phyloP scores from a whole-genome alignment of 1,284 basidiomycete species.

The Phylloporus sp. region DNA sequence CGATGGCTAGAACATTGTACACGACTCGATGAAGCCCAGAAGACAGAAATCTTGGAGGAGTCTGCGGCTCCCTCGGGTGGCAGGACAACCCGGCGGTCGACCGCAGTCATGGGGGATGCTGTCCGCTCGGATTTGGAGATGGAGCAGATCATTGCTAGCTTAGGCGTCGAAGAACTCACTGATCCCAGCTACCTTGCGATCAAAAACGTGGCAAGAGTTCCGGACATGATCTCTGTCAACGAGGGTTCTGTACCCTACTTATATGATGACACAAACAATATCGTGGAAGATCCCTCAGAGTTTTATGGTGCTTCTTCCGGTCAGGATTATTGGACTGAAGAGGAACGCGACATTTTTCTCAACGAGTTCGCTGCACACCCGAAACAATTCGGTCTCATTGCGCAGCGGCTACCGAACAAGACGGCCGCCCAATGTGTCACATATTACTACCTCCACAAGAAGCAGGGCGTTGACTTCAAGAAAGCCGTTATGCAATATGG shows the following conservation, averaged over 20 bases:
- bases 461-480: slow-evolving; percentile 84
- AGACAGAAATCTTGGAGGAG: slow-evolving; percentile 35
- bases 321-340: slow-evolving; percentile 85
- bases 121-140: slow-evolving; percentile 96
- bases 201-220: slow-evolving; percentile 88
- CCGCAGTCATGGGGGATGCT: slow-evolving; percentile 80
- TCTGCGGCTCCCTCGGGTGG: slow-evolving; percentile 52
- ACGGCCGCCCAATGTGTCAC: slow-evolving; percentile 88
- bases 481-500: slow-evolving; percentile 68
- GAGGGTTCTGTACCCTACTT: slow-evolving; percentile 62
- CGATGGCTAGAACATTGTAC: slow-evolving; percentile 75
- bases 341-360: slow-evolving; percentile 82
- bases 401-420: slow-evolving; percentile 84
- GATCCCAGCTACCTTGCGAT: slow-evolving; percentile 89
- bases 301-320: slow-evolving; percentile 79
- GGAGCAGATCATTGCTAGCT: slow-evolving; percentile 93
- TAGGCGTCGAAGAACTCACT: slow-evolving; percentile 91
- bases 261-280: slow-evolving; percentile 87
- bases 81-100: slow-evolving; percentile 75
- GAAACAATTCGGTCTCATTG: slow-evolving; percentile 93
- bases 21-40: slow-evolving; percentile 55
- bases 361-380: slow-evolving; percentile 86
- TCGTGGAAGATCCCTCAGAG: slow-evolving; percentile 76
- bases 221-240: slow-evolving; percentile 87
- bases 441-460: slow-evolving; percentile 97